A percentile compares a stretch with the other conserved stretches of the same genome.
Conservation (phyloP, 2,329 filamentous ascomycete genomes). For the Berkeleyomyces basicola region DNA sequence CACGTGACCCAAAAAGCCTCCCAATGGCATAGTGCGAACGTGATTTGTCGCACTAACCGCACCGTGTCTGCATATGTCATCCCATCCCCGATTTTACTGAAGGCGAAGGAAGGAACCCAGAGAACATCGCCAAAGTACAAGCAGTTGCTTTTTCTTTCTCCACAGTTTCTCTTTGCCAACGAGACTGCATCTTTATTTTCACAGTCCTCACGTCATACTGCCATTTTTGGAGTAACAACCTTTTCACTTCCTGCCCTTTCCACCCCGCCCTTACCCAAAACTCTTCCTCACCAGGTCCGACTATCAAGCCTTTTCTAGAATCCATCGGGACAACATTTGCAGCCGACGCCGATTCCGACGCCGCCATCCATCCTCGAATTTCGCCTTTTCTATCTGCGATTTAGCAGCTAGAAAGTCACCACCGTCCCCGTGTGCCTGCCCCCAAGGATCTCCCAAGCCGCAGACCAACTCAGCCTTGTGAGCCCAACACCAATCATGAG, state of each 20-base stretch:
- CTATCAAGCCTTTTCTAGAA: too few relatives aligned
- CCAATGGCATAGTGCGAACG: neutral
- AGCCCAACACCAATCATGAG: slow-evolving; percentile 41
- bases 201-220: neutral
- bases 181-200: neutral
- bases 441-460: neutral
- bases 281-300: too few relatives aligned
- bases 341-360: too few relatives aligned
- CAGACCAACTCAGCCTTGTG: neutral
- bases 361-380: too few relatives aligned
- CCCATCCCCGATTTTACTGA: neutral
- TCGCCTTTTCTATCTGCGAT: too few relatives aligned
- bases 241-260: neutral
- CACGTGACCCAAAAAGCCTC: too few relatives aligned
- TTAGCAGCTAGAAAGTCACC: too few relatives aligned
- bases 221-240: neutral
- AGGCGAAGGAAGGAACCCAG: neutral
- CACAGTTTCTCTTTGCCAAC: neutral
- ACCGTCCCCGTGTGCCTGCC: too few relatives aligned
- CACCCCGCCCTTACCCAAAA: neutral
- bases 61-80: neutral
- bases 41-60: neutral
- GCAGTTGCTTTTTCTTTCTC: neutral
- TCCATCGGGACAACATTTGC: too few relatives aligned
- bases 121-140: neutral